Evolutionary conservation across 1,284 basidiomycete genomes (phyloP).

Genomic region (Cryptococcus hybrid): DNA sequence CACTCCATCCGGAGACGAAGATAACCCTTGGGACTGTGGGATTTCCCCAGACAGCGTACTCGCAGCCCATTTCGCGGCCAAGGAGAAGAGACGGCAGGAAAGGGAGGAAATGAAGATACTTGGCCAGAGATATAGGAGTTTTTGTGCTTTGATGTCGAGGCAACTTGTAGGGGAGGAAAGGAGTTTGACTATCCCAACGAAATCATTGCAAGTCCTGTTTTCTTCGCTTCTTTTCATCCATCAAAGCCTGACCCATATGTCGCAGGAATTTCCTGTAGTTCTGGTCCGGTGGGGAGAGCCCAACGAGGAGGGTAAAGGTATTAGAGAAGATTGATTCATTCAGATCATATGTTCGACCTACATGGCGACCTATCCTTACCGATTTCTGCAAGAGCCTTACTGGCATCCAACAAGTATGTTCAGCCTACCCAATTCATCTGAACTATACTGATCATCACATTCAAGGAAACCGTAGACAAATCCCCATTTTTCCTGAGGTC

Average conservation of each 20-base stretch:
- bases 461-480: conserved; percentile 70
- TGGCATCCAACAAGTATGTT: conserved; percentile 79
- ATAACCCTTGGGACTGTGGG: background rate
- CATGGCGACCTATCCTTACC: conserved; percentile 76
- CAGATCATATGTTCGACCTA: conserved; percentile 82
- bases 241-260: conserved; percentile 1
- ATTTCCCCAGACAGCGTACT: background rate
- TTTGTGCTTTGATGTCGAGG: conserved; percentile 67
- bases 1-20: background rate
- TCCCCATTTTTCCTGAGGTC: conserved; percentile 72
- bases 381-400: conserved; percentile 84
- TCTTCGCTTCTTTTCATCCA: conserved; percentile 1
- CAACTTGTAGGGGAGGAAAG: conserved; percentile 69
- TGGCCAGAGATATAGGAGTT: conserved; percentile 38
- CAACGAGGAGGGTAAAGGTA: conserved; percentile 11
- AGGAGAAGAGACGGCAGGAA: background rate
- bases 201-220: conserved; percentile 70
- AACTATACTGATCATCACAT: background rate
- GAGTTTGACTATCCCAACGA: conserved; percentile 82
- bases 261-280: conserved; percentile 58
- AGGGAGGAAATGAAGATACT: background rate
- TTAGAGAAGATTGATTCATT: conserved; percentile 60
- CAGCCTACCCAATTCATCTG: background rate
- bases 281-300: conserved; percentile 74
- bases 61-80: background rate